A percentile compares a stretch with the other conserved stretches of the same genome.
These are phyloP conservation scores for Abrus pulchellus DNA, from an alignment of 306 rosid genomes.

Conservation along the genomic window DNA sequence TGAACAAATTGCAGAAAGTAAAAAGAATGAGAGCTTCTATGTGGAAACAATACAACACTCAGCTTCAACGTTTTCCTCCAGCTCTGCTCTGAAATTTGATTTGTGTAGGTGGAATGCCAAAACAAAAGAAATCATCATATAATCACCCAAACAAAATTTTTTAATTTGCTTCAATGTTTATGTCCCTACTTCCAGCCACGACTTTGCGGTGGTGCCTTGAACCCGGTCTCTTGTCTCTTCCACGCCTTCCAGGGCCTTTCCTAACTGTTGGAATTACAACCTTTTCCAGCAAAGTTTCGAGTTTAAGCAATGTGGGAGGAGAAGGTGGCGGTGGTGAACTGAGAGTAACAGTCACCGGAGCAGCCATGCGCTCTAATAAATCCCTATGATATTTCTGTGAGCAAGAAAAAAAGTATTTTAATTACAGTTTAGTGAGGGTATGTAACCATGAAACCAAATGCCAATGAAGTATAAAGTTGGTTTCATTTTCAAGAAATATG, in stretches of 20 bases:
- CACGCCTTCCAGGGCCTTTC: slow-evolving; percentile 63
- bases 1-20: slow-evolving; percentile 46
- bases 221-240: slow-evolving; percentile 70
- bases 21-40: slow-evolving; percentile 48
- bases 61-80: slow-evolving; percentile 55
- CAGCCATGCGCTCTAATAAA: slow-evolving; percentile 57
- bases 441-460: too few relatives aligned
- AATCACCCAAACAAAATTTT: slow-evolving; percentile 59
- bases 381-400: slow-evolving; percentile 89
- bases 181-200: slow-evolving; percentile 59
- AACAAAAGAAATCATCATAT: slow-evolving; percentile 36
- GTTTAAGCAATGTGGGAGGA: slow-evolving; percentile 43
- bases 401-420: not conserved
- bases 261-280: slow-evolving; percentile 48
- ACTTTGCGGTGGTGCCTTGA: slow-evolving; percentile 83
- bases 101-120: slow-evolving; percentile 47
- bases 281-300: slow-evolving; percentile 51
- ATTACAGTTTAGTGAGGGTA: too few relatives aligned
- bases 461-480: not conserved
- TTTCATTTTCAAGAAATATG: not conserved
- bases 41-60: slow-evolving; percentile 53
- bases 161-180: slow-evolving; percentile 43
- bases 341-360: slow-evolving; percentile 49
- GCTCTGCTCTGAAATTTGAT: slow-evolving; percentile 46
- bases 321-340: slow-evolving; percentile 54